Percentiles rank a stretch among this genome's conserved stretches.
These are phyloP conservation scores for Termitomyces sp. DNA, from an alignment of 768 basidiomycete genomes.

Conservation along the genomic window DNA sequence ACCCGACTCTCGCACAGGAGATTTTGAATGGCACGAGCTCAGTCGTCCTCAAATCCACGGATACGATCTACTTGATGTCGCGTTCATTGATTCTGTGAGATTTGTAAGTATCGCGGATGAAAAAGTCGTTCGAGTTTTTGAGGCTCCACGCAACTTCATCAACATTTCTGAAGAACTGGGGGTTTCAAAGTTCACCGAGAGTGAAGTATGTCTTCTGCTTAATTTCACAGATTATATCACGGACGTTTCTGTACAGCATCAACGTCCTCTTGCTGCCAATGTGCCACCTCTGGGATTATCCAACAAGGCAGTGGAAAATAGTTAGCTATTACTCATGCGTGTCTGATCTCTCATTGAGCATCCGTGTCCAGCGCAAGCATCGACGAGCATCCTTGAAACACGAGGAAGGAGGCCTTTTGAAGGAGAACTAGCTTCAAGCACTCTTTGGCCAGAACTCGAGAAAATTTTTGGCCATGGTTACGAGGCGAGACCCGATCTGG, in stretches of 20 bases:
- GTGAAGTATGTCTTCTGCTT: conserved; percentile 35
- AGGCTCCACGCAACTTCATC: conserved; percentile 81
- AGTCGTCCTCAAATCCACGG: conserved; percentile 95
- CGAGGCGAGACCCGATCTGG: conserved; percentile 50
- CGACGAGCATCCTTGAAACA: background rate
- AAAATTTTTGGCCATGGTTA: conserved; percentile 98
- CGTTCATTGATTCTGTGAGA: conserved; percentile 67
- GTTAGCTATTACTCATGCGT: conserved; percentile 29
- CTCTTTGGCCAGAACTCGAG: conserved; percentile 95
- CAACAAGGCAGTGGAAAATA: conserved; percentile 81
- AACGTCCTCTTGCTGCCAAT: conserved; percentile 72
- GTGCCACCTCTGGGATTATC: conserved; percentile 93
- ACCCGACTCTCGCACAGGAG: conserved; percentile 14
- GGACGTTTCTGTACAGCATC: conserved; percentile 31
- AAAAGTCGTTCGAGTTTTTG: conserved; percentile 91
- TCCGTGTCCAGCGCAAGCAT: conserved; percentile 1
- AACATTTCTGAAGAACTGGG: conserved; percentile 47
- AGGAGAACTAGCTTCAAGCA: conserved; percentile 80
- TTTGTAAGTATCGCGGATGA: conserved; percentile 95
- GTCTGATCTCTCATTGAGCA: background rate
- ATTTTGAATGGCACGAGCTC: conserved; percentile 72
- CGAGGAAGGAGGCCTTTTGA: conserved; percentile 62
- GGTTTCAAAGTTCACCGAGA: conserved; percentile 40
- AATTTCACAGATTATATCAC: background rate
- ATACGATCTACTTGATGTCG: conserved; percentile 81